Base-by-base conservation (phyloP, 805 yeast genomes). In the Wickerhamomyces alni region DNA sequence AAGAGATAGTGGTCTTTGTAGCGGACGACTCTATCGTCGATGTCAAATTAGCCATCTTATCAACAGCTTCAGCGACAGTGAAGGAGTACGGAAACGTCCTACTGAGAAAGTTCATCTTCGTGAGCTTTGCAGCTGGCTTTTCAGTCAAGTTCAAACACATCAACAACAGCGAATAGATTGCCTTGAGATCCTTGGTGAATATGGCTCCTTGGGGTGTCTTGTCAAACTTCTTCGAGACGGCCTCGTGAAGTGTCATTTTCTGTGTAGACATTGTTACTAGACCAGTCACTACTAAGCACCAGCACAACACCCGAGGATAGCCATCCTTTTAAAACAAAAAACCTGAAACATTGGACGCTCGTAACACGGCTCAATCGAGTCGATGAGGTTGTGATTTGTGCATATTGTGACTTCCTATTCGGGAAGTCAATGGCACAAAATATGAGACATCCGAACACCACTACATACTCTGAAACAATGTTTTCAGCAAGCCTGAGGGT, bases 181-280 rank as follows among this genome's bases (percentile, higher is more conserved):
- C 75, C 45, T 75, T 75, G 33, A 84, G 48, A 49, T 84, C 88
- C 33, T 70, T 69, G 4, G 74, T 63, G 50, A 67, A 73, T 21
- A 80, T 65, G 18, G 67, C 61, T 0, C 83, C 85, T 21, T 58
- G 61, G 0, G 80, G 74, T 1, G 82, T 72, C 43, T 73, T 66
- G 43, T 63, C 64, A 46, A 77, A 68, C 39, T 62, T 65, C 34
- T 66, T 66, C 1, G 70, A 64, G 4, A 67, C 62, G 2, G 66
- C 57, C 44, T 72, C 74, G 45, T 67, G 76, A 9, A 65, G 48
- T 1, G 65, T 62, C 8, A 44, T 41, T 16, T 45, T 40, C 22
- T 22, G 30, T 2, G 31, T 13, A 8, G 32, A n/a, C 21, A 11
- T 25, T 10, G 35, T 6, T 15, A 19, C 12, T 24, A 12, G n/a